Evolutionary conservation across 1,139 yeast genomes (phyloP).

Genomic region (Meyerozyma carpophila): DNA sequence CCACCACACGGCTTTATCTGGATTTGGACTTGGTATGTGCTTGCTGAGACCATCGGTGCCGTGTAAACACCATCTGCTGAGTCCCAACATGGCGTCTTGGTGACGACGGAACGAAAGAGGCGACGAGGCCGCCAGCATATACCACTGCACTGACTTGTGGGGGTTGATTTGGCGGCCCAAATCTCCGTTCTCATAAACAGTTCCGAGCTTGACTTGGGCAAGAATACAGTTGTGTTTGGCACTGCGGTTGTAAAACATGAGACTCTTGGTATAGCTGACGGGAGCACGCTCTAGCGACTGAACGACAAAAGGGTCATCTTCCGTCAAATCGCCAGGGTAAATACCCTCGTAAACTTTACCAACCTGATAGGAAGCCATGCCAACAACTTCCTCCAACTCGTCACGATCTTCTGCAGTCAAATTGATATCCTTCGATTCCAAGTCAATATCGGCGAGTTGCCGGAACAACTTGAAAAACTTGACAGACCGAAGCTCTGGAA

Average conservation of each 20-base stretch:
- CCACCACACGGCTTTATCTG: conserved; percentile 82
- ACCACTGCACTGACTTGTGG: conserved; percentile 83
- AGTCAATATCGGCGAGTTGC: conserved; percentile 34
- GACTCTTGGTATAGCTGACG: conserved; percentile 54
- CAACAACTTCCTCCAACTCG: conserved; percentile 39
- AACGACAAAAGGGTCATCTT: conserved; percentile 32
- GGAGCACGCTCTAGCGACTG: conserved; percentile 35
- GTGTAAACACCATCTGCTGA: conserved; percentile 87
- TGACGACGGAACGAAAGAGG: conserved; percentile 54
- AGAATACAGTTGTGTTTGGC: conserved; percentile 74
- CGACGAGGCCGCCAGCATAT: conserved; percentile 67
- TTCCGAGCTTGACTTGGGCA: conserved; percentile 83
- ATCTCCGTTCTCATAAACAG: conserved; percentile 83
- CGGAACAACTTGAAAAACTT: conserved; percentile 33
- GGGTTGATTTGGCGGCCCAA: conserved; percentile 64
- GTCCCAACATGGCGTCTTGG: conserved; percentile 83
- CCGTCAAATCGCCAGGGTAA: conserved; percentile 39
- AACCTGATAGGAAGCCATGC: conserved; percentile 45
- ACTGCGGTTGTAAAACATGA: conserved; percentile 67
- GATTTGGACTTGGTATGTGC: conserved; percentile 58
- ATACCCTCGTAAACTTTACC: conserved; percentile 71
- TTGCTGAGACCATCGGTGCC: conserved; percentile 60
- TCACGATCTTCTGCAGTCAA: conserved; percentile 36
- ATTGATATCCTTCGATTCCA: conserved; percentile 28
- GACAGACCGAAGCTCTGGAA: conserved; percentile 29